phyloP scores from a whole-genome alignment of 1,284 basidiomycete species.

The Ceratobasidium sp. region DNA sequence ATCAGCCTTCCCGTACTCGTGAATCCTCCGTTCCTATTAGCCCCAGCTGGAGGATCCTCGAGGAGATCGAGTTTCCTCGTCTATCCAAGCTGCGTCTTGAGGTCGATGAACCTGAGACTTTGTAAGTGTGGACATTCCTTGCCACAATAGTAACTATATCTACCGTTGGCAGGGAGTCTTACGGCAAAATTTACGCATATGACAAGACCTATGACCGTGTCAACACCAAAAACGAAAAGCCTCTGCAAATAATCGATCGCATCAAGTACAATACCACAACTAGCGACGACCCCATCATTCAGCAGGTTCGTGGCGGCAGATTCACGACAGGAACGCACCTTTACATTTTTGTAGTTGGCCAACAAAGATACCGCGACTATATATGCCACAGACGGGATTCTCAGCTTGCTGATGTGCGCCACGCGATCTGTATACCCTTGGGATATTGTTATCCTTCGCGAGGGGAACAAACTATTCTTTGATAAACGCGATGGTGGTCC shows the following conservation, averaged over 20 bases:
- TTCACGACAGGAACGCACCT: not conserved
- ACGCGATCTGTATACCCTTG: slow-evolving; percentile 97
- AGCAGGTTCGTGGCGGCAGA: slow-evolving; percentile 68
- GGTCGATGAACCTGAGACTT: slow-evolving; percentile 88
- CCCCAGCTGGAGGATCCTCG: slow-evolving; percentile 92
- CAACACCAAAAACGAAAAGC: slow-evolving; percentile 91
- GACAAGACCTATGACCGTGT: slow-evolving; percentile 97
- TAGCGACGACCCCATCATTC: slow-evolving; percentile 96
- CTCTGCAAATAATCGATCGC: slow-evolving; percentile 92
- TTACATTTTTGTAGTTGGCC: slow-evolving; percentile 69
- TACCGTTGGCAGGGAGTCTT: slow-evolving; percentile 72
- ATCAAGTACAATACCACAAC: slow-evolving; percentile 98
- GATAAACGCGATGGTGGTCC: slow-evolving; percentile 99
- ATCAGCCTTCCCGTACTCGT: slow-evolving; percentile 86
- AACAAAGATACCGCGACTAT: slow-evolving; percentile 84
- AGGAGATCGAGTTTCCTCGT: slow-evolving; percentile 97
- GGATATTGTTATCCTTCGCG: slow-evolving; percentile 96
- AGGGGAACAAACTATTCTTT: slow-evolving; percentile 94
- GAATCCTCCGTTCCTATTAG: slow-evolving; percentile 96
- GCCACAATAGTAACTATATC: slow-evolving; percentile 13
- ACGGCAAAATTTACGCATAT: slow-evolving; percentile 93
- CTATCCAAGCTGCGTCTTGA: slow-evolving; percentile 92
- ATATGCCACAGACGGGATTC: slow-evolving; percentile 96
- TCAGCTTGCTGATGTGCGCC: slow-evolving; percentile 96
- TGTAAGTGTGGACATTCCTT: slow-evolving; percentile 67